Evolutionary conservation across 345 rosid genomes (phyloP).

Genomic region (Rhizophora apiculata): DNA sequence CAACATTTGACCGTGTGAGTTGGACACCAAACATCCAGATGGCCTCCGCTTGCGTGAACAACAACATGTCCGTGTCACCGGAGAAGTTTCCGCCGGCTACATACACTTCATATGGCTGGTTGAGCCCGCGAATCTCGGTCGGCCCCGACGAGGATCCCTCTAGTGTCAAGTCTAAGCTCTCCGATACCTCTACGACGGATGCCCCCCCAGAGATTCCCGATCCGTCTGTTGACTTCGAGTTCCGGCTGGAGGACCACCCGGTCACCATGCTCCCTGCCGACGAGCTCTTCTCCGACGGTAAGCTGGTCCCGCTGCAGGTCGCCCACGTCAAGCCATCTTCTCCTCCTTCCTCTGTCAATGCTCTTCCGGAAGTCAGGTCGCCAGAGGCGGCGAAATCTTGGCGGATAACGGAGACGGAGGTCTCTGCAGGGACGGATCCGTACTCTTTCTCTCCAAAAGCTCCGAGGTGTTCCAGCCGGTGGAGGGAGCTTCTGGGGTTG

Average conservation of each 20-base stretch:
- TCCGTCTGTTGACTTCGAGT: constrained; percentile 66
- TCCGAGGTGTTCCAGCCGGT: constrained; percentile 86
- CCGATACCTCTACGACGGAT: neutral
- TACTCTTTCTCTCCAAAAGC: constrained; percentile 71
- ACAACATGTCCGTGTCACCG: constrained; percentile 53
- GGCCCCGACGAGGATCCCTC: constrained; percentile 47
- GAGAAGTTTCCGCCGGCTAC: constrained; percentile 46
- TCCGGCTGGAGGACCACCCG: constrained; percentile 74
- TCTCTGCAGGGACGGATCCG: constrained; percentile 37
- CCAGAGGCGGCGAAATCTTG: constrained; percentile 35
- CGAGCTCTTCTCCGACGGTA: constrained; percentile 84
- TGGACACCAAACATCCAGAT: constrained; percentile 14
- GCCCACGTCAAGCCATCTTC: constrained; percentile 12
- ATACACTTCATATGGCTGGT: constrained; percentile 47
- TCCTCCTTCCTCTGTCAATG: constrained; percentile 2
- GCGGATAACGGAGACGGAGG: constrained; percentile 37
- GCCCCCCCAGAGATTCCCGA: constrained; percentile 18
- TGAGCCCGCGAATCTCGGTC: constrained; percentile 61
- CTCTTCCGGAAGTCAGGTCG: constrained; percentile 25
- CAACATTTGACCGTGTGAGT: too few species aligned
- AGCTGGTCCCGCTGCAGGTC: constrained; percentile 72
- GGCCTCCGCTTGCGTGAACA: constrained; percentile 89
- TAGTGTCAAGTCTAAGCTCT: neutral
- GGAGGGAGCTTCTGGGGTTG: constrained; percentile 84
- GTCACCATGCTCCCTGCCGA: constrained; percentile 88